Evolutionary conservation across 257 asterid species (phyloP).

Genomic region (Ajuga chamaepitys): DNA sequence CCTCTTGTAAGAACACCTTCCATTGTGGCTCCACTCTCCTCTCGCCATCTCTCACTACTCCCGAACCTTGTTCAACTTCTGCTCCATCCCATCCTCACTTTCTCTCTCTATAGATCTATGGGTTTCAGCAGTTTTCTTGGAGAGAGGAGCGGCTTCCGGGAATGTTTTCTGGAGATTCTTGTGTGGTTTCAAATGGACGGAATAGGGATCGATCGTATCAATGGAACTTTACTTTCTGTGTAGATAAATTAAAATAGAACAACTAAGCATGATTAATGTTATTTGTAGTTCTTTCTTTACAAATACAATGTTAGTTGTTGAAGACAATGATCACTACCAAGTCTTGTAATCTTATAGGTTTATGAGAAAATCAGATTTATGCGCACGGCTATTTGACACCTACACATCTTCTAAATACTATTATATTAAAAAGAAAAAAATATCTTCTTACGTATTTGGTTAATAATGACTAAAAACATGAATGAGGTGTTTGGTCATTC

Average conservation of each 20-base stretch:
- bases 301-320: not conserved
- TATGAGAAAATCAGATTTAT: too few relatives aligned
- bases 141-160: slow-evolving; percentile 3
- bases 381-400: too few relatives aligned
- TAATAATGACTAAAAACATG: too few relatives aligned
- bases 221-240: not conserved
- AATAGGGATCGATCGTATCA: slow-evolving; percentile 19
- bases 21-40: slow-evolving; percentile 51
- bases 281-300: not conserved
- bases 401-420: too few relatives aligned
- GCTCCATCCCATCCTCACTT: slow-evolving; percentile 37
- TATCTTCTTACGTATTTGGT: too few relatives aligned
- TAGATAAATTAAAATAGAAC: not conserved
- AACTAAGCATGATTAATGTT: not conserved
- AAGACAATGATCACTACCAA: not conserved
- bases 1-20: slow-evolving; percentile 76
- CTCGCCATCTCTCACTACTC: slow-evolving; percentile 59
- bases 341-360: too few relatives aligned
- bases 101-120: slow-evolving; percentile 11
- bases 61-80: slow-evolving; percentile 29
- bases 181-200: slow-evolving; percentile 7
- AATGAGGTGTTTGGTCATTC: too few relatives aligned
- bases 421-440: too few relatives aligned
- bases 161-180: not conserved
- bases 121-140: not conserved